Evolutionary conservation across 805 yeast genomes (phyloP).

Genomic region (Ogataea pini): DNA sequence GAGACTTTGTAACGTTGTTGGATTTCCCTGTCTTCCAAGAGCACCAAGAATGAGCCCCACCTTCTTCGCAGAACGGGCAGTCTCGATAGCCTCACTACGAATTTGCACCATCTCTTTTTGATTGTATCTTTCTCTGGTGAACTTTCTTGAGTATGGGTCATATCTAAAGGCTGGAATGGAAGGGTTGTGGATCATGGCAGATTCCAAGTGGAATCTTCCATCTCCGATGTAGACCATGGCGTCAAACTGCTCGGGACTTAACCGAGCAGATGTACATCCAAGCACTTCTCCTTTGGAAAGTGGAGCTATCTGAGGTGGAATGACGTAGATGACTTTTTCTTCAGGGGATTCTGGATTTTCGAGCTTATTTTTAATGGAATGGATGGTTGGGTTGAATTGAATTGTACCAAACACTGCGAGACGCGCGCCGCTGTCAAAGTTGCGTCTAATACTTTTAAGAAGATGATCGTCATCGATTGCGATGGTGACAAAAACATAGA

Average conservation of each 20-base stretch:
- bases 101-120: constrained; percentile 78
- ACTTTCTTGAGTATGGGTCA: constrained; percentile 91
- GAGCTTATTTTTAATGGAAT: constrained; percentile 65
- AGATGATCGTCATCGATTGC: constrained; percentile 83
- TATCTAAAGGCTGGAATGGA: constrained; percentile 87
- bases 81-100: constrained; percentile 68
- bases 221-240: constrained; percentile 94
- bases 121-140: constrained; percentile 86
- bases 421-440: constrained; percentile 62
- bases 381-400: constrained; percentile 94
- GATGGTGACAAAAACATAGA: constrained; percentile 95
- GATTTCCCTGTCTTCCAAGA: constrained; percentile 91
- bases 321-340: constrained; percentile 54
- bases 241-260: constrained; percentile 61
- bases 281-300: constrained; percentile 93
- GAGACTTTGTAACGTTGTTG: constrained; percentile 68
- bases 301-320: constrained; percentile 91
- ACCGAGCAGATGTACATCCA: constrained; percentile 90
- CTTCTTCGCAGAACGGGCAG: constrained; percentile 59
- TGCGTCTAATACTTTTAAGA: constrained; percentile 69
- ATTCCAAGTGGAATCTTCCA: constrained; percentile 92
- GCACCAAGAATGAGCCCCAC: constrained; percentile 91
- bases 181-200: constrained; percentile 97
- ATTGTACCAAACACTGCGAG: constrained; percentile 93
- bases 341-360: constrained; percentile 36